Conservation (phyloP, 192 early-diverging fungal species). For the Jimgerdemannia lactiflua region DNA sequence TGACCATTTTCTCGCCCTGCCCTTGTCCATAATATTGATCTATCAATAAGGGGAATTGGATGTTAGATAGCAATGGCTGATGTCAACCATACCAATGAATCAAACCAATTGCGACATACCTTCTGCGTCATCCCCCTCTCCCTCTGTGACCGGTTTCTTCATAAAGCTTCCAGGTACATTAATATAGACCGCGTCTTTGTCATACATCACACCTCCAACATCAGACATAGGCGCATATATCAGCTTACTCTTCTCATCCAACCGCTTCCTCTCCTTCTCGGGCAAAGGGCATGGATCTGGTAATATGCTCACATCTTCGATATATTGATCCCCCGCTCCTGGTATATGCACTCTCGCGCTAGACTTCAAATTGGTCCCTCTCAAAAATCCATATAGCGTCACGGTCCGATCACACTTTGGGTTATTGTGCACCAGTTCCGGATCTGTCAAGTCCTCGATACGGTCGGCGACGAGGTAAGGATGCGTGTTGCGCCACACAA, state of each 20-base stretch:
- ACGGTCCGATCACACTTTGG: slow-evolving; percentile 92
- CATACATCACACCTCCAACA: slow-evolving; percentile 97
- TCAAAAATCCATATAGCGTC: slow-evolving; percentile 92
- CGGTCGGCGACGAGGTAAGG: slow-evolving; percentile 98
- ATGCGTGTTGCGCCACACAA: slow-evolving; percentile 96
- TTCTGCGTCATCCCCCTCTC: slow-evolving; percentile 25
- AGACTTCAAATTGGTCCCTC: slow-evolving; percentile 92
- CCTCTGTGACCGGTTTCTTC: slow-evolving; percentile 43
- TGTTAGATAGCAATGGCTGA: neutral
- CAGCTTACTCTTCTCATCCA: slow-evolving; percentile 94
- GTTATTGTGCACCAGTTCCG: slow-evolving; percentile 71
- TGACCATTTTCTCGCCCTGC: slow-evolving; percentile 90
- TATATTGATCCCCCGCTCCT: slow-evolving; percentile 85
- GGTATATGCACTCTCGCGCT: slow-evolving; percentile 92
- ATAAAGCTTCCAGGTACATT: slow-evolving; percentile 87
- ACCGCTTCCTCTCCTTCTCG: slow-evolving; percentile 83
- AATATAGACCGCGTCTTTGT: slow-evolving; percentile 99
- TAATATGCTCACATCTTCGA: slow-evolving; percentile 73
- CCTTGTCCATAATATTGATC: slow-evolving; percentile 52
- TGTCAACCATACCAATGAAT: too few relatives aligned
- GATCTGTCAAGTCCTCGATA: slow-evolving; percentile 95
- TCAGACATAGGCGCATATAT: slow-evolving; percentile 99
- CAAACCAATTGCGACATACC: neutral
- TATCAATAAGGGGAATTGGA: slow-evolving; percentile 6
- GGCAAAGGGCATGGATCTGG: slow-evolving; percentile 97